Evolutionary conservation across 305 asterid species (phyloP).

Genomic region (Coffea humblotiana): DNA sequence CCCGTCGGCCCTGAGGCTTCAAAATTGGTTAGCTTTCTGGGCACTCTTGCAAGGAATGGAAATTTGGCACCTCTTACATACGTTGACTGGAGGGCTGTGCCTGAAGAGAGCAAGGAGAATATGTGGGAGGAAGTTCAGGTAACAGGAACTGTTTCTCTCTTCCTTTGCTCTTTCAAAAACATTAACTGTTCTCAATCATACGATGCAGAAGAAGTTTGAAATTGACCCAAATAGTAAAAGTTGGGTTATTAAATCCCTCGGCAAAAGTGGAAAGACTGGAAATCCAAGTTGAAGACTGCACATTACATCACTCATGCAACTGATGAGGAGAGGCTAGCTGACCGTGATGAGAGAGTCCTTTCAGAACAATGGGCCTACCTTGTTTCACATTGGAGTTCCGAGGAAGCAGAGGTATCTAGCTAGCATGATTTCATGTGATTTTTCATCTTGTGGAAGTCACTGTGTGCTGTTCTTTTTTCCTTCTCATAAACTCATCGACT

Average conservation of each 20-base stretch:
- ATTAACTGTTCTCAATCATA: slow-evolving; percentile 4
- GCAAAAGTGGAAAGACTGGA: slow-evolving; percentile 41
- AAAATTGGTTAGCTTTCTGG: slow-evolving; percentile 36
- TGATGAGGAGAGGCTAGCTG: slow-evolving; percentile 44
- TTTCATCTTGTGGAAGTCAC: background rate
- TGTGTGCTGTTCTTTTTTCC: background rate
- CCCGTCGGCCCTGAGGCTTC: slow-evolving; percentile 36
- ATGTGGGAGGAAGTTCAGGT: slow-evolving; percentile 47
- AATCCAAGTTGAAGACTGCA: slow-evolving; percentile 31
- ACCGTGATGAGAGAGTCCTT: slow-evolving; percentile 46
- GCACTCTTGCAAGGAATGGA: slow-evolving; percentile 40
- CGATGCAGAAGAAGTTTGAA: slow-evolving; percentile 33
- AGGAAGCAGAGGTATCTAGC: slow-evolving; percentile 32
- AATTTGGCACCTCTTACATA: slow-evolving; percentile 36
- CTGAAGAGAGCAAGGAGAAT: slow-evolving; percentile 34
- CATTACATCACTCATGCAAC: slow-evolving; percentile 35
- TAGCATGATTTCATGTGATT: slow-evolving; percentile 3
- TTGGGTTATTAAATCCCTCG: slow-evolving; percentile 37
- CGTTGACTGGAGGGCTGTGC: slow-evolving; percentile 42
- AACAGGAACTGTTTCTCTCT: slow-evolving; percentile 14
- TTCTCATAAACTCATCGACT: background rate
- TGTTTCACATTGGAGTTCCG: slow-evolving; percentile 40
- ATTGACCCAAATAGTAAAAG: slow-evolving; percentile 33
- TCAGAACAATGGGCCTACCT: slow-evolving; percentile 50
- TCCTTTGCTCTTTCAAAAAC: background rate